Evolutionary conservation across 2,329 filamentous ascomycete genomes (phyloP).

Genomic region (Leptosphaerulina australis): DNA sequence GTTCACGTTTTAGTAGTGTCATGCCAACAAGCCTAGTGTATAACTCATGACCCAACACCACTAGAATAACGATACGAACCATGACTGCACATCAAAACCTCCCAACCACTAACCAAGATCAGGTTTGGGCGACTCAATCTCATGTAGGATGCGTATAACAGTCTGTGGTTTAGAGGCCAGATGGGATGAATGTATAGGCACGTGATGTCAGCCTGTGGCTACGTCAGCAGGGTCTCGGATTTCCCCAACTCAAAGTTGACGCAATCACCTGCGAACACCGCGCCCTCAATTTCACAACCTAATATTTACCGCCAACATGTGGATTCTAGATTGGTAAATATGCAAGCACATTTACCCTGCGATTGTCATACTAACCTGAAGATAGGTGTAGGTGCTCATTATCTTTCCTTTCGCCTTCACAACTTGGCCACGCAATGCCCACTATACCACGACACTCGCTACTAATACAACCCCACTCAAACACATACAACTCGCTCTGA

Average conservation of each 20-base stretch:
- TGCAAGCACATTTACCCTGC: no score
- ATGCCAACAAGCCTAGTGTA: no score
- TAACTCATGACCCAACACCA: no score
- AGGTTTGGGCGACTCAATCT: no score
- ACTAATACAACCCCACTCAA: background rate
- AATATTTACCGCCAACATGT: constrained; percentile 62
- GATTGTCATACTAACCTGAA: constrained; percentile 19
- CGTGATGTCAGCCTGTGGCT: no score
- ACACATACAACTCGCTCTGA: background rate
- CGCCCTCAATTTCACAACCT: background rate
- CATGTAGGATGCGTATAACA: no score
- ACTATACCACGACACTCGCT: background rate
- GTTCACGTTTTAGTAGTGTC: no score
- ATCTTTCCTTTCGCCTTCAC: constrained; percentile 7
- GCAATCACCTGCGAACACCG: background rate
- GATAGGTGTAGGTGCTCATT: constrained; percentile 40
- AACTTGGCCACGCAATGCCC: background rate
- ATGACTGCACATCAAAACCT: no score
- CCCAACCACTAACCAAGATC: no score
- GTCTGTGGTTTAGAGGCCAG: no score
- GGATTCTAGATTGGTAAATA: constrained; percentile 84
- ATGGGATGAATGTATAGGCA: no score
- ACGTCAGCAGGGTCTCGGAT: constrained; percentile 18
- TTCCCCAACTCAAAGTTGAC: constrained; percentile 1
- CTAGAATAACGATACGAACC: no score